Evolutionary conservation across 2,329 filamentous ascomycete genomes (phyloP).

Genomic region (Teratosphaeria viscida): DNA sequence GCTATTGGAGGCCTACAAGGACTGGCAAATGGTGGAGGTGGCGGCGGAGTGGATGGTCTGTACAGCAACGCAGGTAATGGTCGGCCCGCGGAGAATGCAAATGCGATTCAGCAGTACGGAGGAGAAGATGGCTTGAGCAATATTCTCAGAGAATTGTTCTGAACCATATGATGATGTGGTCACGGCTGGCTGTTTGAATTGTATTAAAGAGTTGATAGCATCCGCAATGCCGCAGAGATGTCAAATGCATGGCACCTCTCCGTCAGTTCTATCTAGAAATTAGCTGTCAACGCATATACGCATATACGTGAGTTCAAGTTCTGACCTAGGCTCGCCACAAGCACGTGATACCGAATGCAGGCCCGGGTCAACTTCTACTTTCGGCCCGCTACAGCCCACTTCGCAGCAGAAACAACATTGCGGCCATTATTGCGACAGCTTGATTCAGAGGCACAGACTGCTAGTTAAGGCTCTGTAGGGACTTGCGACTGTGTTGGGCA

Average conservation of each 20-base stretch:
- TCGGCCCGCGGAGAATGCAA: not conserved
- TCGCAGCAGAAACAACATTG: not conserved
- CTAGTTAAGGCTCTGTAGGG: not conserved
- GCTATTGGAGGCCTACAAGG: conserved; percentile 44
- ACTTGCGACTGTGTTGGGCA: not conserved
- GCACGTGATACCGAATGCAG: not conserved
- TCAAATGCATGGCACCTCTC: too few species aligned
- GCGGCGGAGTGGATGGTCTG: conserved; percentile 17
- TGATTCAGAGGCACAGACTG: not conserved
- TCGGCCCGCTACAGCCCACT: not conserved
- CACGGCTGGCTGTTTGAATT: not conserved
- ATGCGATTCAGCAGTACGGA: conserved; percentile 27
- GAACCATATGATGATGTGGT: not conserved
- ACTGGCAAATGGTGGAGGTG: conserved; percentile 2
- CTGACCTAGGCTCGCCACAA: not conserved
- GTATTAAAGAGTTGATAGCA: too few species aligned
- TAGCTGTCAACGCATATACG: too few species aligned
- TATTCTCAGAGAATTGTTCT: conserved; percentile 51
- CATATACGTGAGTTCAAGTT: too few species aligned
- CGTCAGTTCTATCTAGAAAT: too few species aligned
- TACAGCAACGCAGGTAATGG: not conserved
- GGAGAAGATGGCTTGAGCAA: conserved; percentile 50
- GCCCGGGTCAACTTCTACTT: not conserved
- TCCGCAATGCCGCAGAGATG: too few species aligned
- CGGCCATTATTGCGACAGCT: not conserved